A percentile compares a stretch with the other conserved stretches of the same genome.
Evolutionary conservation across 2,329 filamentous ascomycete species (phyloP).

Genomic region (Setomelanomma holmii): DNA sequence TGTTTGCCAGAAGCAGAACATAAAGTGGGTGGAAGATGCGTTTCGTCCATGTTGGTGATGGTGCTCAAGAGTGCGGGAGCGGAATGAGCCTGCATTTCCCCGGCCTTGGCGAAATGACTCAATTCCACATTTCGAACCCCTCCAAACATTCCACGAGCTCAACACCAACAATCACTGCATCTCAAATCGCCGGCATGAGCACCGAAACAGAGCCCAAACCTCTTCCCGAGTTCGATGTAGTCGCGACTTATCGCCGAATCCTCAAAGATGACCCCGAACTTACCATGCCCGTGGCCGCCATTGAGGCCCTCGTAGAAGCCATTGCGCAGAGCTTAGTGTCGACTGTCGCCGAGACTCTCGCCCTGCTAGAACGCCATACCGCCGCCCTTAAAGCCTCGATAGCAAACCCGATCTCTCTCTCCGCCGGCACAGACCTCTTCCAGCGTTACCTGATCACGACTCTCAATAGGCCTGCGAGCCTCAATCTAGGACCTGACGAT

Average conservation of each 20-base stretch:
- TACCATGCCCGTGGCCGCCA: constrained; percentile 94
- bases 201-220: constrained; percentile 21
- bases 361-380: constrained; percentile 80
- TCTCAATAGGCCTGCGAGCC: constrained; percentile 59
- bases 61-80: too few species aligned
- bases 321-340: constrained; percentile 80
- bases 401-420: constrained; percentile 87
- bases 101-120: constrained; percentile 22
- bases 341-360: constrained; percentile 93
- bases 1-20: too few species aligned
- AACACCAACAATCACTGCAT: constrained; percentile 1
- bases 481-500: constrained; percentile 57
- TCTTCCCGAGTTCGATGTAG: constrained; percentile 59
- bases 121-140: constrained; percentile 22
- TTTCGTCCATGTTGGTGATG: too few species aligned
- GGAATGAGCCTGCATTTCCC: too few species aligned
- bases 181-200: constrained; percentile 32
- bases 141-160: constrained; percentile 22
- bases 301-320: constrained; percentile 87
- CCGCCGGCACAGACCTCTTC: constrained; percentile 94
- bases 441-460: constrained; percentile 88
- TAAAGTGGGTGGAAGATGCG: too few species aligned
- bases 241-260: constrained; percentile 69
- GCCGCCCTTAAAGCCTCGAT: constrained; percentile 78
- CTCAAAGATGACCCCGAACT: constrained; percentile 77